These are phyloP conservation scores for Sugiyamaella japonica DNA, from an alignment of 1,139 yeast genomes.

Conservation along the genomic window DNA sequence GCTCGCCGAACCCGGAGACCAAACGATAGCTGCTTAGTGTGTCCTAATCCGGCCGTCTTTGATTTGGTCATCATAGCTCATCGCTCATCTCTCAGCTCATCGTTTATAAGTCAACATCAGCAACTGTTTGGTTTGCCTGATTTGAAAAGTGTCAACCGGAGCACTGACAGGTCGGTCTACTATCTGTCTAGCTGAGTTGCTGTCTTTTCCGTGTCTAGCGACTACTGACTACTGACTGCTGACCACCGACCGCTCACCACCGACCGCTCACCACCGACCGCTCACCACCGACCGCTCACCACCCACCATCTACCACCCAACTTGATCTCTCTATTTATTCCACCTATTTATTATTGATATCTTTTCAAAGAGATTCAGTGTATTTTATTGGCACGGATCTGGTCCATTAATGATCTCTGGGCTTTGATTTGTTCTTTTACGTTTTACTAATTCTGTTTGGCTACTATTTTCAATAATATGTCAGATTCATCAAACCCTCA, in stretches of 20 bases:
- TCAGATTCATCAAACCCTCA: not conserved
- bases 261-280: not conserved
- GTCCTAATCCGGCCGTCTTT: slow-evolving; percentile 1
- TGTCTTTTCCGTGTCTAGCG: too few relatives aligned
- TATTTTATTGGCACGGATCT: slow-evolving; percentile 1
- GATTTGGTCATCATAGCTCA: slow-evolving; percentile 9
- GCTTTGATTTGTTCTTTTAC: not conserved
- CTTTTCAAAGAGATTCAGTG: slow-evolving; percentile 8
- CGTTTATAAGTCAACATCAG: not conserved
- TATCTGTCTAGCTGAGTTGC: not conserved
- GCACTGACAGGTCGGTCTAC: not conserved
- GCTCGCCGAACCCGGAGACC: slow-evolving; percentile 7
- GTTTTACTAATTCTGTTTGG: not conserved
- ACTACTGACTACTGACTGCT: too few relatives aligned
- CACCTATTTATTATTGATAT: slow-evolving; percentile 16
- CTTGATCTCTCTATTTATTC: not conserved
- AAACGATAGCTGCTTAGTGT: not conserved
- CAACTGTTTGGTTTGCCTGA: slow-evolving; percentile 6
- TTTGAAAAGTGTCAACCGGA: not conserved
- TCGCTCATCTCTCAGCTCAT: not conserved
- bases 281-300: not conserved
- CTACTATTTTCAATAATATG: slow-evolving; percentile 1
- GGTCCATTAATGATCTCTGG: slow-evolving; percentile 13
- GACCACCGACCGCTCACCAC: too few relatives aligned
- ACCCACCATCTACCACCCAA: too few relatives aligned